Evolutionary conservation across 805 yeast genomes (phyloP).

Genomic region (Metschnikowia arizonensis): DNA sequence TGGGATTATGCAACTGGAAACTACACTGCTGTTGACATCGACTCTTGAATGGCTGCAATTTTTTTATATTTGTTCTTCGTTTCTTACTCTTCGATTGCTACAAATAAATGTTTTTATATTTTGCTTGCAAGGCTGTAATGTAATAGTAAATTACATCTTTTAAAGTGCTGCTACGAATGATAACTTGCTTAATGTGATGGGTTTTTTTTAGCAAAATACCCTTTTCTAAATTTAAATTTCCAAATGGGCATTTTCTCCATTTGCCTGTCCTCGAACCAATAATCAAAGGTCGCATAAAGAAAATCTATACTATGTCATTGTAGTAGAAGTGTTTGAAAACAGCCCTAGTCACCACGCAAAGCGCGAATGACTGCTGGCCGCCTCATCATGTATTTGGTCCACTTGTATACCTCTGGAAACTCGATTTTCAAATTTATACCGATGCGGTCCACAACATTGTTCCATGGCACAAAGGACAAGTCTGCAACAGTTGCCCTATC

Average conservation of each 20-base stretch:
- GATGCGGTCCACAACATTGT: conserved; percentile 87
- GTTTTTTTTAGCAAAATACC: background rate
- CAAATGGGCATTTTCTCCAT: background rate
- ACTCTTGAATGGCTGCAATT: background rate
- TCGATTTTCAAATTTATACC: conserved; percentile 85
- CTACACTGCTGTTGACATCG: conserved; percentile 24
- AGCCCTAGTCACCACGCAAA: conserved; percentile 56
- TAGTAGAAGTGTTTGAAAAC: background rate
- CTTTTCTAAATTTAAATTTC: background rate
- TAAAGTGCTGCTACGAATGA: background rate
- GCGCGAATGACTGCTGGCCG: conserved; percentile 90
- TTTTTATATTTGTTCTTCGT: background rate
- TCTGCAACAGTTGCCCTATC: conserved; percentile 81
- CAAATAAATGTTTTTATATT: background rate
- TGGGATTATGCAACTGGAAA: conserved; percentile 34
- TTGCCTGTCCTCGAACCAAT: background rate
- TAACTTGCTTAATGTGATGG: background rate
- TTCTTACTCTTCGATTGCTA: conserved; percentile 1
- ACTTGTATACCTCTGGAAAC: conserved; percentile 91
- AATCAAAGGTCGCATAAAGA: background rate
- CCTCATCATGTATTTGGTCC: conserved; percentile 95
- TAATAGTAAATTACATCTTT: background rate
- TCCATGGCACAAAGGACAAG: conserved; percentile 93
- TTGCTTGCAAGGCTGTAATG: background rate
- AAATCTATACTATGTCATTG: background rate